Conservation (phyloP, 1,284 basidiomycete genomes). For the Cryptococcus jaspeensis region DNA sequence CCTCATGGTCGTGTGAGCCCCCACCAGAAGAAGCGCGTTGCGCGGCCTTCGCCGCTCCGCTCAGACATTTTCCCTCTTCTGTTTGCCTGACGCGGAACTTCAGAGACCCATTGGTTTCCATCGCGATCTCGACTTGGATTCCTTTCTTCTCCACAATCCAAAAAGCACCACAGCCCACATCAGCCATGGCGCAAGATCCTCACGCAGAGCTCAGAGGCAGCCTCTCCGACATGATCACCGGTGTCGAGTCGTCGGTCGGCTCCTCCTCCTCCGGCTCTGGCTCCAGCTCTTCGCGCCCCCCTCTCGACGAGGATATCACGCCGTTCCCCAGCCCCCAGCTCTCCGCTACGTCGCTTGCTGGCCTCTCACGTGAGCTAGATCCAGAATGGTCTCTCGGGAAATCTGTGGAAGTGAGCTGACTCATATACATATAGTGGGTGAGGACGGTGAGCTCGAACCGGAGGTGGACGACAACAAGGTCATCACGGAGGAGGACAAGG, state of each 20-base stretch:
- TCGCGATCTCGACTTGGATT: not conserved
- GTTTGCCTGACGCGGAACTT: no score
- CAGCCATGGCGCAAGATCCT: not conserved
- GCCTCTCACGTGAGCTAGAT: constrained; percentile 36
- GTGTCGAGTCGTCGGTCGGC: constrained; percentile 28
- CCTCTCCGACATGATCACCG: constrained; percentile 31
- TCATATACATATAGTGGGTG: constrained; percentile 33
- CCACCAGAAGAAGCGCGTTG: no score
- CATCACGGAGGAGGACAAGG: constrained; percentile 67
- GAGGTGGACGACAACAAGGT: constrained; percentile 46
- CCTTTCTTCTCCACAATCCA: not conserved
- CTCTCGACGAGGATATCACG: constrained; percentile 44
- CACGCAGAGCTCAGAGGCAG: not conserved
- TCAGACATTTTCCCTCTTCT: no score
- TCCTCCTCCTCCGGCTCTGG: constrained; percentile 14
- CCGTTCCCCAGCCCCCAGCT: constrained; percentile 46
- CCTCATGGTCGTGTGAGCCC: no score
- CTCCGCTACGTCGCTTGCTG: constrained; percentile 37
- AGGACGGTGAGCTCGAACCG: constrained; percentile 45
- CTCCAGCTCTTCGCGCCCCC: constrained; percentile 1
- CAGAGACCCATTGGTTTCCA: no score
- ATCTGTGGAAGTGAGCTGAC: not conserved
- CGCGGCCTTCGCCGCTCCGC: no score
- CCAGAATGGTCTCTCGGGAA: not conserved
- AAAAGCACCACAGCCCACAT: not conserved